Evolutionary conservation across 352 stramenopile species (phyloP).

Genomic region (Phytophthora meadii): DNA sequence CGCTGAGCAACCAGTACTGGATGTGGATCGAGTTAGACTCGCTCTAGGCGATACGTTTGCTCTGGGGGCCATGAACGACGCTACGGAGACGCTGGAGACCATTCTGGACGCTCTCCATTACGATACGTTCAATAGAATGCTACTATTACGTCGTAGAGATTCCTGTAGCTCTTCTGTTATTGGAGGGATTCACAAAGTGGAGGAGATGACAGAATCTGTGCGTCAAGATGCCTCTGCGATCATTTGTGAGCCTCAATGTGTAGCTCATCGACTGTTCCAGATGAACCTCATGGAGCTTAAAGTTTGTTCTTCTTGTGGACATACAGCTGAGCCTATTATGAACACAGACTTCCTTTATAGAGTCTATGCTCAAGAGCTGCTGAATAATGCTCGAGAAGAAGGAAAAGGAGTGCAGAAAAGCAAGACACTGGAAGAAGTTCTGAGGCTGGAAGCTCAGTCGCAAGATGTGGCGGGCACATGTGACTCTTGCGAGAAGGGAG

Average conservation of each 20-base stretch:
- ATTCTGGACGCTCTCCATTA: slow-evolving; percentile 82
- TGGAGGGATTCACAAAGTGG: slow-evolving; percentile 14
- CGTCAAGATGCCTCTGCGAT: slow-evolving; percentile 67
- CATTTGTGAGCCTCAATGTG: slow-evolving; percentile 81
- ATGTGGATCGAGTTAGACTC: slow-evolving; percentile 75
- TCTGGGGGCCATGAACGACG: slow-evolving; percentile 87
- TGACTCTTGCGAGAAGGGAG: slow-evolving; percentile 56
- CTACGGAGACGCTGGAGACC: slow-evolving; percentile 83
- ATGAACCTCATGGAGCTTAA: slow-evolving; percentile 89
- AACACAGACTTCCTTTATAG: slow-evolving; percentile 88
- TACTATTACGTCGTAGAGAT: slow-evolving; percentile 47
- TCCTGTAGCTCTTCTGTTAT: neutral
- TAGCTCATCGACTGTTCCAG: slow-evolving; percentile 85
- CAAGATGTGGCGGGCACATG: slow-evolving; percentile 53
- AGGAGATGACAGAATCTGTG: slow-evolving; percentile 62
- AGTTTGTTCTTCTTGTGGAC: slow-evolving; percentile 61
- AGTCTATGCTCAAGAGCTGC: slow-evolving; percentile 79
- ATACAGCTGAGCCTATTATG: slow-evolving; percentile 80
- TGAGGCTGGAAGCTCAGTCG: slow-evolving; percentile 61
- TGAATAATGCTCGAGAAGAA: slow-evolving; percentile 29
- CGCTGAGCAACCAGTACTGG: slow-evolving; percentile 74
- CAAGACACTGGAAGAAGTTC: slow-evolving; percentile 64
- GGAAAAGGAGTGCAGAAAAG: slow-evolving; percentile 16
- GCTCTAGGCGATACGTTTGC: slow-evolving; percentile 71
- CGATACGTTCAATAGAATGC: slow-evolving; percentile 83